Conservation (phyloP, 208 protist species). For the Trypanosoma vivax region DNA sequence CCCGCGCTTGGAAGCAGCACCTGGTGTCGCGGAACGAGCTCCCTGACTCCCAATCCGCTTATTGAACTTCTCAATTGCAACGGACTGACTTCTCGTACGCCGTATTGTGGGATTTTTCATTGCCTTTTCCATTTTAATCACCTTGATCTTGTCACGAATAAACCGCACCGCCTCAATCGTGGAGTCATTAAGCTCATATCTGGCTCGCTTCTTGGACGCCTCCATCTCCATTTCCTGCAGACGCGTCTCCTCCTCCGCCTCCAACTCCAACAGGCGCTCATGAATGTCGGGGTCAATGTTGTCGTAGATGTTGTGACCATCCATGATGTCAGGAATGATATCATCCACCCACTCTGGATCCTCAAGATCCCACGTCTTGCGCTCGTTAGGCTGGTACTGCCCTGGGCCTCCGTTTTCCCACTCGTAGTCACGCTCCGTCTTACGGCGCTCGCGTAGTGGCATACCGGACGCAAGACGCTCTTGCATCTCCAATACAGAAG, state of each 20-base stretch:
- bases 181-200: conserved; percentile 58
- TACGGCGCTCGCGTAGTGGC: conserved; percentile 43
- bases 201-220: conserved; percentile 68
- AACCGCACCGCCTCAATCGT: conserved; percentile 79
- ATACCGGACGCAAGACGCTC: conserved; percentile 23
- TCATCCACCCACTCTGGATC: conserved; percentile 97
- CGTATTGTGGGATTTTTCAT: conserved; percentile 88
- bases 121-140: conserved; percentile 86
- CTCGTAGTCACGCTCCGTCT: conserved; percentile 90
- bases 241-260: conserved; percentile 90
- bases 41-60: conserved; percentile 81
- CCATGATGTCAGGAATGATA: conserved; percentile 98
- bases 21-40: conserved; percentile 31
- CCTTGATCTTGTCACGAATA: conserved; percentile 86
- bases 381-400: conserved; percentile 84
- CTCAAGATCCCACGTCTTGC: conserved; percentile 89
- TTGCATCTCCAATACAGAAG: conserved; percentile 44
- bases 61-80: conserved; percentile 82
- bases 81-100: conserved; percentile 62
- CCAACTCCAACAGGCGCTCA: conserved; percentile 83
- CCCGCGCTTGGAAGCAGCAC: conserved; percentile 40
- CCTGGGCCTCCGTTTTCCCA: conserved; percentile 91
- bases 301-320: conserved; percentile 99
- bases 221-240: conserved; percentile 91
- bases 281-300: conserved; percentile 99